These are phyloP conservation scores for Xenoacremonium recifei DNA, from an alignment of 2,329 filamentous ascomycete genomes.

Conservation along the genomic window DNA sequence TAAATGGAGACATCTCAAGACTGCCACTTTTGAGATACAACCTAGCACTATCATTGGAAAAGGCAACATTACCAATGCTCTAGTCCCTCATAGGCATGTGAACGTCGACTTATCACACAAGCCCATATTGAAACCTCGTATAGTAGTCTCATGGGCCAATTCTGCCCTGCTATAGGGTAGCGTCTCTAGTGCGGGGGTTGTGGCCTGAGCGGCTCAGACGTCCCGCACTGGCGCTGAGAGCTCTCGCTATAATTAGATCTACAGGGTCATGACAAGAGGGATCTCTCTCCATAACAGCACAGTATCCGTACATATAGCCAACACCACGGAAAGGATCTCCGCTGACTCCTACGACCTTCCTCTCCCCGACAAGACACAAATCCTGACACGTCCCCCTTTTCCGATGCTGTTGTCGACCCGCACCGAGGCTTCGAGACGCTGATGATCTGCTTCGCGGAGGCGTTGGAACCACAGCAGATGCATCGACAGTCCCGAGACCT, in stretches of 20 bases:
- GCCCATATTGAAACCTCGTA: neutral
- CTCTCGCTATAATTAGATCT: neutral
- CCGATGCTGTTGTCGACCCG: neutral
- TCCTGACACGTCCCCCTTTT: neutral
- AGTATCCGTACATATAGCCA: too few species aligned
- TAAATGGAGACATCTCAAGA: too few species aligned
- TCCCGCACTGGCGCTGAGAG: neutral
- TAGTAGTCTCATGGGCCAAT: conserved; percentile 1
- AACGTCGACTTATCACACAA: neutral
- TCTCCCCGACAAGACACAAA: neutral
- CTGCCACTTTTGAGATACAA: too few species aligned
- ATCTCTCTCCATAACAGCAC: too few species aligned
- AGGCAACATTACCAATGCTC: too few species aligned
- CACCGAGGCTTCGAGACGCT: neutral
- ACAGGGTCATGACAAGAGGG: neutral
- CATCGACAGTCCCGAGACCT: conserved; percentile 7
- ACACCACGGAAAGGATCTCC: neutral
- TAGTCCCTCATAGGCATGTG: neutral
- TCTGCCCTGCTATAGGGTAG: conserved; percentile 17
- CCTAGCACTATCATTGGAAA: too few species aligned
- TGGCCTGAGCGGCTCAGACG: too few species aligned
- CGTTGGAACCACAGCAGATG: neutral
- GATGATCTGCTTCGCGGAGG: neutral
- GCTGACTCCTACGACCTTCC: neutral
- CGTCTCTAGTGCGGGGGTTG: neutral